Conservation (phyloP, 495 filamentous ascomycete species). For the Xylaria castorea region DNA sequence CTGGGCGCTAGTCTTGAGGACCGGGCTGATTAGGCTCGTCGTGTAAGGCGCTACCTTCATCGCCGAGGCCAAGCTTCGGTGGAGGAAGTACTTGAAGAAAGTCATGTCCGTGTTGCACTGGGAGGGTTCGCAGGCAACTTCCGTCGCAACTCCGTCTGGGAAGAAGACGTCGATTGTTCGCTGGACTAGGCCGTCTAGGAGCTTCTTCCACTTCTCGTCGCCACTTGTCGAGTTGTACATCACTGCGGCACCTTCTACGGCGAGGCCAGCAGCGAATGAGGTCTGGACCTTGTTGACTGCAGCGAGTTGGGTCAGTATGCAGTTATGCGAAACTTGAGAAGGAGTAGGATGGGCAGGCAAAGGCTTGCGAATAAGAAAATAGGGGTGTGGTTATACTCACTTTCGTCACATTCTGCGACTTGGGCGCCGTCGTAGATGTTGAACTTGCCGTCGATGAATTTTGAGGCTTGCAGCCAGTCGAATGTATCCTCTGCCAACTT, state of each 20-base stretch:
- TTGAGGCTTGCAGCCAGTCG: conserved; percentile 66
- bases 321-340: not conserved
- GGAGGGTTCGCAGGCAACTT: conserved; percentile 67
- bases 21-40: conserved; percentile 62
- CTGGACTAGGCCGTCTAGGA: conserved; percentile 63
- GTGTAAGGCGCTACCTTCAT: conserved; percentile 73
- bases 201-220: conserved; percentile 60
- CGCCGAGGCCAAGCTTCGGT: conserved; percentile 73
- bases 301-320: not conserved
- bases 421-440: conserved; percentile 71
- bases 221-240: conserved; percentile 73
- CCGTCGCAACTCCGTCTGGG: conserved; percentile 55
- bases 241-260: conserved; percentile 68
- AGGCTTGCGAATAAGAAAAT: not conserved
- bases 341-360: not conserved
- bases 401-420: conserved; percentile 58
- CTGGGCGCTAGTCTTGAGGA: conserved; percentile 66
- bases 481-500: conserved; percentile 69
- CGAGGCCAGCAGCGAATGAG: conserved; percentile 70
- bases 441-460: conserved; percentile 56
- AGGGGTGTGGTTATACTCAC: not conserved
- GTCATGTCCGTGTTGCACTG: conserved; percentile 71
- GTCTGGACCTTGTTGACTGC: conserved; percentile 62
- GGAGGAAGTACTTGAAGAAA: conserved; percentile 79
- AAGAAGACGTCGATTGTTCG: conserved; percentile 64